phyloP scores from a whole-genome alignment of 1,284 basidiomycete genomes.

The Apiotrichum domesticum region DNA sequence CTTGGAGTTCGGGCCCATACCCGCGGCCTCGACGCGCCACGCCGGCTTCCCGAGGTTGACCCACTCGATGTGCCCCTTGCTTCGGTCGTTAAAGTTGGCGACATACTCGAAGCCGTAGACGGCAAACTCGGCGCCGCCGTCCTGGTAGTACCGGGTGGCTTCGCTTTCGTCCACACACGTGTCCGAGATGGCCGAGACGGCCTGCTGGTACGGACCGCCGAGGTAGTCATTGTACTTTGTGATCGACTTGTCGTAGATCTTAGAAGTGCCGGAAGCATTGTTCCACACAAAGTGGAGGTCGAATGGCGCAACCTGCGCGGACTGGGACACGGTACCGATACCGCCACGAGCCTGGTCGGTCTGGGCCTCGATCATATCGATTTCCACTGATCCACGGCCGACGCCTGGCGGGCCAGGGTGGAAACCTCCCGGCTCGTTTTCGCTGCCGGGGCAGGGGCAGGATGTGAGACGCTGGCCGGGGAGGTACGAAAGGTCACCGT shows the following conservation, averaged over 20 bases:
- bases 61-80: slow-evolving; percentile 62
- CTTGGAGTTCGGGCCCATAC: slow-evolving; percentile 55
- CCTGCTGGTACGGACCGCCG: slow-evolving; percentile 74
- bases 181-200: slow-evolving; percentile 59
- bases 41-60: slow-evolving; percentile 55
- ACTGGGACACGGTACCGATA: slow-evolving; percentile 26
- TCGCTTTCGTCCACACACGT: slow-evolving; percentile 28
- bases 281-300: slow-evolving; percentile 61
- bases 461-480: slow-evolving; percentile 52
- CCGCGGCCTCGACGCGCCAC: slow-evolving; percentile 54
- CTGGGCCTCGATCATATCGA: slow-evolving; percentile 63
- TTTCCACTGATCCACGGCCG: slow-evolving; percentile 60
- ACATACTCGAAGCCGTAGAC: slow-evolving; percentile 67
- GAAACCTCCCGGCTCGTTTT: slow-evolving; percentile 31
- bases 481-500: slow-evolving; percentile 40
- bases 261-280: slow-evolving; percentile 49
- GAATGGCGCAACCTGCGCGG: slow-evolving; percentile 49
- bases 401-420: slow-evolving; percentile 59
- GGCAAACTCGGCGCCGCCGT: slow-evolving; percentile 29
- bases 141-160: slow-evolving; percentile 49
- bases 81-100: slow-evolving; percentile 54
- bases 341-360: slow-evolving; percentile 13
- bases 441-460: slow-evolving; percentile 51
- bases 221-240: slow-evolving; percentile 65
- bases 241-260: slow-evolving; percentile 45